Evolutionary conservation across 345 rosid genomes (phyloP), one percentile per base, ranked within the genome.

Genomic region (Kandelia obovata): DNA sequence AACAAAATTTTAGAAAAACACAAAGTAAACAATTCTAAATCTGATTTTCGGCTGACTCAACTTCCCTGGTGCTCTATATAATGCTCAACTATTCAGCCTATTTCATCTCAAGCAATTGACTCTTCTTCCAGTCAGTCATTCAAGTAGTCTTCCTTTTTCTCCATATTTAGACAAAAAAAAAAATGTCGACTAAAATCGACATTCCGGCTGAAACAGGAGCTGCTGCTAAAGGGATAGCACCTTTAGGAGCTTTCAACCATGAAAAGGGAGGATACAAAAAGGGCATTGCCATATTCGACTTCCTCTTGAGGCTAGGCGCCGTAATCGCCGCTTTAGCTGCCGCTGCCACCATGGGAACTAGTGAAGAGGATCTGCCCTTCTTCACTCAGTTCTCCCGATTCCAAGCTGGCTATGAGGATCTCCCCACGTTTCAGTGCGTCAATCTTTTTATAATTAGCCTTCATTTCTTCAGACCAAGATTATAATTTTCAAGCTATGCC

Each of bases 301-400:
- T 91, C 77, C 57, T 94, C 71, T 62, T 91, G 25, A 88, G 98
- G 70, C 34, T 94, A 43, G 83, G 81, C 1, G 95, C 91, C 60
- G 58, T 87, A 7, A 71, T 68, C 47, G 21, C 85, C 9, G 58
- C 88, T 61, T 75, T 94, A 6, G 75, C 85, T 1, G 89, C 96
- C 6, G 79, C 97, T 23, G 76, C 73, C 11, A 72, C 84, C 56
- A 88, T 91, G 95, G 96, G 79, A 65, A 82, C 87, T 1, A 89
- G 86, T 17, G 78, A 78, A 20, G 84, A 94, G 37, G 84, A 89
- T 58, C 92, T 94, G 51, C 98, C 98, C 27, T 89, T 93, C 81
- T 88, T 89, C 83, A 88, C 96, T 47, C 96, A 88, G 80, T 94
- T 91, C 84, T 85, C 89, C 75, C 96, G 87, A 71, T 94, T 94